Base-by-base conservation (phyloP, 2,329 filamentous ascomycete species). In the Helotiales sp. region DNA sequence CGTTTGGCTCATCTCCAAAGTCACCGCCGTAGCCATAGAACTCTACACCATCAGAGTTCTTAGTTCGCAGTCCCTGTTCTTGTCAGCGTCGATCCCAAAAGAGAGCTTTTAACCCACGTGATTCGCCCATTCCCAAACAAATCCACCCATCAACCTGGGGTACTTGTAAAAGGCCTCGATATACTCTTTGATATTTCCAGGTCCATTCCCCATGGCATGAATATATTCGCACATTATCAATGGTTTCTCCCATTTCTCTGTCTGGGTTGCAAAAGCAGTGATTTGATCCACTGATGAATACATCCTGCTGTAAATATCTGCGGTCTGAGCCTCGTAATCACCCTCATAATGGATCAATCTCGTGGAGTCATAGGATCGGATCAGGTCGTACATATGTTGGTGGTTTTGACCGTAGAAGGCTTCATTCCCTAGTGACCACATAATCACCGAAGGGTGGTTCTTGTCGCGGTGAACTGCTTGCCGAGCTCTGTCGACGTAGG, bases 351-450 rank as follows among this genome's bases (percentile, higher is more conserved):
- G 82, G 2, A 85, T 73, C 3, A 77, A 76, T 38, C 82, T 71
- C n/a, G 76, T 79, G 1, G 75, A 70, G 65, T 85, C 82, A 44
- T 74, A 75, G 0, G 69, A 60, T 52, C 80, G 81, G 59, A 80
- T 77, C 69, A 77, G 82, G 7, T 81, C 71, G 50, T 81, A 80
- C 82, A 85, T 85, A 2, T 77, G 77, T 27, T 73, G 73, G 61
- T 82, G 79, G 59, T 85, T 85, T 6, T 73, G 70, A 1, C 82
- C 82, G 59, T 82, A 83, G 67, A 83, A 84, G 0, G 81, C 77
- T 63, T 85, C 82, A 52, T 85, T 85, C 0, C 82, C 82, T 2
- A 85, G 70, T 46, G 77, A 81, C 82, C 82, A 85, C 44, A 84
- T 78, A 48, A 85, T 79, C 4, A 85, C 74, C 31, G 75, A 81